Evolutionary conservation across 768 basidiomycete genomes (phyloP), one percentile per base, ranked within the genome.

Genomic region (Lepiota brunneoincarnata): DNA sequence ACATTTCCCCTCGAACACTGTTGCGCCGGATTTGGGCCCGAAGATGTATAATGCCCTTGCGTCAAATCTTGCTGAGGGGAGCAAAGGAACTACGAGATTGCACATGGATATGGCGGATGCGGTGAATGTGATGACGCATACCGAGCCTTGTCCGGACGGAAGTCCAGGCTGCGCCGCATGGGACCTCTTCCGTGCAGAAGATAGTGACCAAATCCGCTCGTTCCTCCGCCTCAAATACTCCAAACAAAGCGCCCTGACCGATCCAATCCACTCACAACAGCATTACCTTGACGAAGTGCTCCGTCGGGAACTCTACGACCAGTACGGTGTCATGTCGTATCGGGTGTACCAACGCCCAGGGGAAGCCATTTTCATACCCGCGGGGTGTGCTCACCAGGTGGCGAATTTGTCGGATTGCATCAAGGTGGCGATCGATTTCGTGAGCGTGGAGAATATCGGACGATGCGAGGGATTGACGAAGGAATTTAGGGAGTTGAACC

Each of bases 41-140:
- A 97, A 96, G 72, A 89, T 95, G 91, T 97, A 97, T 70, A 94
- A 92, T 59, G 91, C 93, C 0, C 84, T 92, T 72, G 84, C 85
- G 9, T 88, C 87, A 3, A 78, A 75, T 37, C 85, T 89, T 61
- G 66, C 69, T 3, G 66, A 73, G 26, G 87, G 87, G 3, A 89
- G 84, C 63, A 87, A 89, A 61, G 93, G 94, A 1, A 86, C 91
- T 18, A 97, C 94, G 9, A 76, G 91, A 54, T 70, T 97, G 47
- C 95, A 97, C 61, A 93, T 96, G 91, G 92, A 93, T 68, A 91
- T 94, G 83, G 90, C 90, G 0, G 93, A 94, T 61, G 94, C 95
- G 4, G 72, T 97, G 57, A 98, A 98, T 66, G 80, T 98, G 56
- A 91, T 97, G 89, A 80, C 91, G 1, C 85, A 84, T 64, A 82